These are phyloP conservation scores for Oropetium thomaeum DNA, from an alignment of 176 grass and related monocot genomes.

Conservation along the genomic window DNA sequence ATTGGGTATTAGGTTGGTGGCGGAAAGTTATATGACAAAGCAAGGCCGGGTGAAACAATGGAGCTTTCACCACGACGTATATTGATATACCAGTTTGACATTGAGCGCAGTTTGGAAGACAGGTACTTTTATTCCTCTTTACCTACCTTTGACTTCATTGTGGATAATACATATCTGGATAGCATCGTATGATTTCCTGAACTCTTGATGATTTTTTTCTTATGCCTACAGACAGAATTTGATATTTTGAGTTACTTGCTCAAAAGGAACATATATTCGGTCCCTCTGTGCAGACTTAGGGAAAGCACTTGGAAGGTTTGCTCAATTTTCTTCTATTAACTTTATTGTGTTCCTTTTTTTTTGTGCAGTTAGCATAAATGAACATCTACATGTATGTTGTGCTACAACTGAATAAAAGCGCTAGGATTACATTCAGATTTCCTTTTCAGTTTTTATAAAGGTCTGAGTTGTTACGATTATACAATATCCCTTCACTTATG, in stretches of 20 bases:
- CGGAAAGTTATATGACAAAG: slow-evolving; percentile 96
- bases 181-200: neutral
- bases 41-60: slow-evolving; percentile 83
- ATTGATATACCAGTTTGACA: slow-evolving; percentile 85
- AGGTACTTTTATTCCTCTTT: slow-evolving; percentile 42
- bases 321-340: slow-evolving; percentile 1
- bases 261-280: slow-evolving; percentile 94
- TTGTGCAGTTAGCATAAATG: slow-evolving; percentile 10
- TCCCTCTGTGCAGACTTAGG: slow-evolving; percentile 98
- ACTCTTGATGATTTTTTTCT: neutral
- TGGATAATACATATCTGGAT: neutral
- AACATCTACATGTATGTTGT: neutral
- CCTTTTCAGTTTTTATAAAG: slow-evolving; percentile 17
- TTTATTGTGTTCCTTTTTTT: slow-evolving; percentile 18
- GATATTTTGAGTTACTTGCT: slow-evolving; percentile 92
- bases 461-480: neutral
- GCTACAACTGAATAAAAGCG: neutral
- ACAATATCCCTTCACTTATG: neutral
- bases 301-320: slow-evolving; percentile 85
- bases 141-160: neutral
- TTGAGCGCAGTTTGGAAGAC: slow-evolving; percentile 89
- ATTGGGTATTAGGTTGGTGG: slow-evolving; percentile 60
- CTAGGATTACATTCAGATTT: neutral
- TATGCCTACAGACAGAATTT: slow-evolving; percentile 74
- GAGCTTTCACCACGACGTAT: slow-evolving; percentile 86